Evolutionary conservation across 192 early-diverging fungal species (phyloP), one percentile per base, ranked within the genome.

Genomic region (Linnemannia hyalina): DNA sequence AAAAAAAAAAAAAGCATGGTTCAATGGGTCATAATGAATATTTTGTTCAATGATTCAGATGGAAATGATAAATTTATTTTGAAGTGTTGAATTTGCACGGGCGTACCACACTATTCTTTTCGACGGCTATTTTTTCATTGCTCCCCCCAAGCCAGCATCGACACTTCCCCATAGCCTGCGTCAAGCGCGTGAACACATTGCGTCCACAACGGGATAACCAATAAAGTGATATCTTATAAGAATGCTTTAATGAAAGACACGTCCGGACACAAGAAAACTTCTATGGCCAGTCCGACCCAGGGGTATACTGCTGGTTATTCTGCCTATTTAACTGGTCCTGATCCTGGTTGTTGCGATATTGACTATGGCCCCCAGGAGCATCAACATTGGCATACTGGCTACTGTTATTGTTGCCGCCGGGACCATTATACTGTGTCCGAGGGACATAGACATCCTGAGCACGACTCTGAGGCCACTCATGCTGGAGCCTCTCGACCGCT

Each of bases 401-500:
- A n/a, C n/a, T n/a, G 47, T 16, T 71, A 2, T 55, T 23, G 11
- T 75, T 47, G 2, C 9, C 22, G 35, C 35, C 36, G 2, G 32
- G 32, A 57, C 52, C 49, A 29, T 32, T 60, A 13, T 85, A 85
- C 35, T 85, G 83, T 38, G 78, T 80, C 16, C 75, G 70, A 7
- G 78, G 83, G 29, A 80, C 69, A 75, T 83, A 83, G n/a, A 78
- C 36, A n/a, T 46, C 36, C 20, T 70, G 23, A 10, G 41, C 9
- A 6, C 41, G 72, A 57, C 46, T 68, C 23, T 86, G 84, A 16
- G 84, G 84, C 84, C 84, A 86, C 35, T 86, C 84, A 23, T 81
- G 80, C 42, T 86, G 84, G 4, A 86, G 72, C 13, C 84, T 77
- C 26, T 86, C 79, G 22, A 86, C 84, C 4, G 84, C 84, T 26